These are phyloP conservation scores for Phytopythium litorale DNA, from an alignment of 352 stramenopile species.

Conservation along the genomic window DNA sequence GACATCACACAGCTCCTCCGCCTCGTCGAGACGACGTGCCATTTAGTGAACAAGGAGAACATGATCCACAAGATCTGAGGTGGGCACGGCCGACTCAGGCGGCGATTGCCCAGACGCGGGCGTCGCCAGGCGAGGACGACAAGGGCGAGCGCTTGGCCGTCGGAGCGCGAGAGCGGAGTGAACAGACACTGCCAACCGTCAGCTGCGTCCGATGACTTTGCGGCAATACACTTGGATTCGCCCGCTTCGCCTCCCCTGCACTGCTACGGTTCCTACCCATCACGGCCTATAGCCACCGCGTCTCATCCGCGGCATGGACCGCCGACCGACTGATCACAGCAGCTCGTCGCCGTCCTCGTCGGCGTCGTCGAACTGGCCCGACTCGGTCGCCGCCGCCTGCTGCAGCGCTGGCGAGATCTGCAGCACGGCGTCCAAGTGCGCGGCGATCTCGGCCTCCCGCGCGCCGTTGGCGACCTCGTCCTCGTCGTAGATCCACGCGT, in stretches of 20 bases:
- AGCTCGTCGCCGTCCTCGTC: constrained; percentile 53
- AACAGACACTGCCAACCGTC: neutral
- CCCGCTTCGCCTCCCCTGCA: constrained; percentile 4
- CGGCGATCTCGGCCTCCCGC: constrained; percentile 49
- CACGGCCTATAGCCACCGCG: neutral
- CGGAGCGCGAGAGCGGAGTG: neutral
- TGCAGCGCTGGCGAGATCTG: constrained; percentile 50
- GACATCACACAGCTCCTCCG: constrained; percentile 96
- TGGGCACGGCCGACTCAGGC: neutral
- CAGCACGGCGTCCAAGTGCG: constrained; percentile 70
- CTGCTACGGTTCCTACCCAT: neutral
- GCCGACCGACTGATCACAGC: constrained; percentile 11
- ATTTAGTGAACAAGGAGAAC: constrained; percentile 99
- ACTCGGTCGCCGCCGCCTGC: constrained; percentile 19
- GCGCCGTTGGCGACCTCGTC: constrained; percentile 70
- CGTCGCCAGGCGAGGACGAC: neutral
- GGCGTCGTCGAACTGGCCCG: constrained; percentile 79
- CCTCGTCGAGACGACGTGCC: constrained; percentile 96
- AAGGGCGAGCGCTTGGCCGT: neutral
- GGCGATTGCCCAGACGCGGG: neutral
- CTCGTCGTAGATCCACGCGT: constrained; percentile 81
- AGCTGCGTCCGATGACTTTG: no score
- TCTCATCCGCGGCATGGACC: no score
- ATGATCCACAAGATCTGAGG: constrained; percentile 94
- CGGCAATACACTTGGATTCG: neutral